A percentile compares a stretch with the other conserved stretches of the same genome.
Conservation (phyloP, 768 basidiomycete genomes). For the Phanerochaete carnosa region DNA sequence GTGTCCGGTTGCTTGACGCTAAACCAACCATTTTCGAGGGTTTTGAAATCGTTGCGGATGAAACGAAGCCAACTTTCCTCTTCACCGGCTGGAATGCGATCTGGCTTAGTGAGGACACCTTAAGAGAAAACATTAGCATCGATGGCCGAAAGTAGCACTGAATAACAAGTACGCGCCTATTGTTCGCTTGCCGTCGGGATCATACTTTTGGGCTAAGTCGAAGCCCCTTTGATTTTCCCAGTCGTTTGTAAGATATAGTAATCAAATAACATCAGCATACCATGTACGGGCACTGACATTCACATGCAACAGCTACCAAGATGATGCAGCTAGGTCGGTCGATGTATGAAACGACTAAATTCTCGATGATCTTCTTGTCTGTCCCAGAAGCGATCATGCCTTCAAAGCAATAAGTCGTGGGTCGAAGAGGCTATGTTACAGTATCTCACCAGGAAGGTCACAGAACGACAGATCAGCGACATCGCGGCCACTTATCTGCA, state of each 20-base stretch:
- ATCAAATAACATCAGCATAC: not conserved
- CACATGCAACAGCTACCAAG: constrained; percentile 58
- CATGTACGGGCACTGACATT: constrained; percentile 40
- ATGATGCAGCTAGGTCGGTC: constrained; percentile 58
- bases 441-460: constrained; percentile 35
- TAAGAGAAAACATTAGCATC: not conserved
- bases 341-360: constrained; percentile 58
- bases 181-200: constrained; percentile 62
- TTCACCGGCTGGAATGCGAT: constrained; percentile 56
- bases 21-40: constrained; percentile 54
- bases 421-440: not conserved
- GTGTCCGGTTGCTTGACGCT: constrained; percentile 45
- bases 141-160: not conserved
- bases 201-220: constrained; percentile 55
- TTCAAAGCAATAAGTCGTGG: not conserved
- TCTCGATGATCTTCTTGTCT: constrained; percentile 62
- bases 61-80: constrained; percentile 54
- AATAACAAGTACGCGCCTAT: constrained; percentile 44
- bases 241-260: constrained; percentile 46
- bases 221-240: constrained; percentile 79
- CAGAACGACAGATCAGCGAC: constrained; percentile 38
- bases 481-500: constrained; percentile 35
- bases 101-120: constrained; percentile 78
- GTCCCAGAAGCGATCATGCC: constrained; percentile 19
- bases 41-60: constrained; percentile 51